phyloP scores from a whole-genome alignment of 2,329 filamentous ascomycete genomes.

The Laburnicola sp. region DNA sequence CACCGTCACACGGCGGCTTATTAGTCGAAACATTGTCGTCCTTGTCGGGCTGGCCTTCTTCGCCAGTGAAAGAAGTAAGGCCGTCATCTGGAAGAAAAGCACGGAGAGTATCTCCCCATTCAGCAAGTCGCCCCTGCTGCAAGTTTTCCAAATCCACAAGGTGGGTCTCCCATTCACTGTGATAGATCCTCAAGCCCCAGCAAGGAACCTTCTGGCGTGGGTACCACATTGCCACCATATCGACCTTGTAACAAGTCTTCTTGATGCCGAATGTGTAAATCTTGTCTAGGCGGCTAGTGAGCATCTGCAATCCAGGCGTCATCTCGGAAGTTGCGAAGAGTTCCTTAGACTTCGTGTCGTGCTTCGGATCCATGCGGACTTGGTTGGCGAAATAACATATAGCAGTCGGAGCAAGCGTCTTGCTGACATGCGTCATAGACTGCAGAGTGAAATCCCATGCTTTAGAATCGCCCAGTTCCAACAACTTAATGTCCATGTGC shows the following conservation, averaged over 20 bases:
- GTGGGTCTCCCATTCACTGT: slow-evolving; percentile 33
- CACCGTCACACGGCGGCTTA: slow-evolving; percentile 20
- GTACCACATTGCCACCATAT: slow-evolving; percentile 35
- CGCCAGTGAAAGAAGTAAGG: slow-evolving; percentile 8
- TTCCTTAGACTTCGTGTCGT: slow-evolving; percentile 16
- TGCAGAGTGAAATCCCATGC: slow-evolving; percentile 38
- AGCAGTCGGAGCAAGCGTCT: slow-evolving; percentile 25
- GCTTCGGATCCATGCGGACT: slow-evolving; percentile 21
- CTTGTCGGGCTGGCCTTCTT: neutral
- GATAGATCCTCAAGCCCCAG: slow-evolving; percentile 38
- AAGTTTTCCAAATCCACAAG: slow-evolving; percentile 33
- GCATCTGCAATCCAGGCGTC: slow-evolving; percentile 22
- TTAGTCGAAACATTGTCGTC: slow-evolving; percentile 7
- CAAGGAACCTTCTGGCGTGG: slow-evolving; percentile 21
- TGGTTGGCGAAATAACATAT: slow-evolving; percentile 28
- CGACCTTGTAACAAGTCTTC: slow-evolving; percentile 33
- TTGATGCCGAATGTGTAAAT: slow-evolving; percentile 36
- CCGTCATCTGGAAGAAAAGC: slow-evolving; percentile 38
- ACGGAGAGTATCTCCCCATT: slow-evolving; percentile 25
- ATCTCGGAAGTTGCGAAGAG: slow-evolving; percentile 27
- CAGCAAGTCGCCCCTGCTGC: slow-evolving; percentile 22
- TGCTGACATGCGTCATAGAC: slow-evolving; percentile 24
- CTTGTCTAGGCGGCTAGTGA: slow-evolving; percentile 26
- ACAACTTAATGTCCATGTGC: slow-evolving; percentile 38
- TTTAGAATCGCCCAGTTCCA: slow-evolving; percentile 37